Evolutionary conservation across 2,329 filamentous ascomycete species (phyloP).

Genomic region (Beauveria varroae): DNA sequence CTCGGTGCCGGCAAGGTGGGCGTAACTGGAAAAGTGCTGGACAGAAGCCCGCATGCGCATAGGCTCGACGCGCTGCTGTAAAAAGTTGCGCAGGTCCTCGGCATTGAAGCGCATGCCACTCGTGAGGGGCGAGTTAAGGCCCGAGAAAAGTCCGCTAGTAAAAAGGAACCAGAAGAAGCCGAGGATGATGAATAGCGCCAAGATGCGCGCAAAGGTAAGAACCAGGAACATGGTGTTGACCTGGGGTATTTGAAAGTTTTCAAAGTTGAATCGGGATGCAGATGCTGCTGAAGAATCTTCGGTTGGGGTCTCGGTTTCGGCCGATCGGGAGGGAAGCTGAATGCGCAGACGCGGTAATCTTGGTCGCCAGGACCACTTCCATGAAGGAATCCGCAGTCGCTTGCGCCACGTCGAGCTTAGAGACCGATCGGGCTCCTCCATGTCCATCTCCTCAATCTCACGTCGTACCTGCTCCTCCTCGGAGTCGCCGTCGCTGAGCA

Average conservation of each 20-base stretch:
- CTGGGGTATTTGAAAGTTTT: constrained; percentile 23
- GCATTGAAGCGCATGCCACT: constrained; percentile 69
- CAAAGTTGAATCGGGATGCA: not conserved
- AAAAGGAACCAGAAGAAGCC: constrained; percentile 78
- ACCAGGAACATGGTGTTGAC: constrained; percentile 37
- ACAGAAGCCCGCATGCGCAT: constrained; percentile 64
- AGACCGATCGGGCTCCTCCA: constrained; percentile 56
- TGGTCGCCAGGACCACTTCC: constrained; percentile 49
- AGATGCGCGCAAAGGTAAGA: constrained; percentile 63
- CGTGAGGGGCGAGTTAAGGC: constrained; percentile 53
- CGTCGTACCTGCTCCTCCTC: constrained; percentile 63
- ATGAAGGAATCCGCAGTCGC: constrained; percentile 46
- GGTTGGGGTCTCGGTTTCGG: constrained; percentile 7
- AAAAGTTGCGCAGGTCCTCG: constrained; percentile 68
- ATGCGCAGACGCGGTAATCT: constrained; percentile 45
- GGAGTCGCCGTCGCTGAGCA: constrained; percentile 41
- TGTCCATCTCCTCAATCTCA: constrained; percentile 84
- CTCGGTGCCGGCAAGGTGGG: constrained; percentile 90
- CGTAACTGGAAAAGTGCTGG: constrained; percentile 70
- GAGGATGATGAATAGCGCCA: constrained; percentile 68
- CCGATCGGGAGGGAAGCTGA: constrained; percentile 34
- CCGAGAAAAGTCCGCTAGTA: constrained; percentile 72
- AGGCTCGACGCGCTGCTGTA: constrained; percentile 66
- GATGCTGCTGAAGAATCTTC: not conserved
- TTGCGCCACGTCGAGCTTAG: constrained; percentile 45